Percentiles rank a stretch among this genome's conserved stretches.
Conservation (phyloP, 108 stramenopile species). For the Fistulifera pelliculosa region DNA sequence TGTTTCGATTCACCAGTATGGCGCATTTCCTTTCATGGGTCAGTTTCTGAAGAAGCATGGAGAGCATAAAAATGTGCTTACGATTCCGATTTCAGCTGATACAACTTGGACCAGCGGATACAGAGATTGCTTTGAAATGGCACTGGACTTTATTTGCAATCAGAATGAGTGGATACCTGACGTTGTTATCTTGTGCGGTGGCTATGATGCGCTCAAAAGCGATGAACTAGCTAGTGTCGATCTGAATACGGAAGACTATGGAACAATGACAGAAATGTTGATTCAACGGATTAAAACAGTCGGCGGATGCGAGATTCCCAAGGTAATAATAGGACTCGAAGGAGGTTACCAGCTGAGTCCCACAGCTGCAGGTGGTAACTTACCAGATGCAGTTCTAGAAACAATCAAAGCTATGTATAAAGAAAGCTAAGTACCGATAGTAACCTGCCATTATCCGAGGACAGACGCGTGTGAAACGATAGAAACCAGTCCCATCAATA, state of each 20-base stretch:
- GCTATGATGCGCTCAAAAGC: conserved; percentile 42
- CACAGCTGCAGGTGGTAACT: conserved; percentile 29
- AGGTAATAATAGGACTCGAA: conserved; percentile 32
- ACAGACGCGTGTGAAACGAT: too few relatives aligned
- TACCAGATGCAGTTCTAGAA: conserved; percentile 31
- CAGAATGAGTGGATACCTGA: conserved; percentile 28
- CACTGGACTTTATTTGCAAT: conserved; percentile 21
- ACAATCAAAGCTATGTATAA: conserved; percentile 20
- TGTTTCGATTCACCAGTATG: conserved; percentile 38
- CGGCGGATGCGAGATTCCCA: not conserved
- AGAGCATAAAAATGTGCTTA: conserved; percentile 22
- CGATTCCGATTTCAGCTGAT: conserved; percentile 35
- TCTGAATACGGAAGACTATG: conserved; percentile 27
- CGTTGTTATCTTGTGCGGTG: conserved; percentile 38
- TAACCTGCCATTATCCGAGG: too few relatives aligned
- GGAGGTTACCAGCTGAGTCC: conserved; percentile 43
- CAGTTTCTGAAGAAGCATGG: conserved; percentile 6
- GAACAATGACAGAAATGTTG: conserved; percentile 22
- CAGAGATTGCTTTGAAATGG: conserved; percentile 14
- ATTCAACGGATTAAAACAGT: not conserved
- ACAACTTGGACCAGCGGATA: conserved; percentile 44
- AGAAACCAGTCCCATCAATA: too few relatives aligned
- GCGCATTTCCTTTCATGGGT: conserved; percentile 48
- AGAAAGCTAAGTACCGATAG: too few relatives aligned
- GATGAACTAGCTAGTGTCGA: conserved; percentile 37